Conservation (phyloP, 164 flowering plant genomes). For the Vitis amurensis region DNA sequence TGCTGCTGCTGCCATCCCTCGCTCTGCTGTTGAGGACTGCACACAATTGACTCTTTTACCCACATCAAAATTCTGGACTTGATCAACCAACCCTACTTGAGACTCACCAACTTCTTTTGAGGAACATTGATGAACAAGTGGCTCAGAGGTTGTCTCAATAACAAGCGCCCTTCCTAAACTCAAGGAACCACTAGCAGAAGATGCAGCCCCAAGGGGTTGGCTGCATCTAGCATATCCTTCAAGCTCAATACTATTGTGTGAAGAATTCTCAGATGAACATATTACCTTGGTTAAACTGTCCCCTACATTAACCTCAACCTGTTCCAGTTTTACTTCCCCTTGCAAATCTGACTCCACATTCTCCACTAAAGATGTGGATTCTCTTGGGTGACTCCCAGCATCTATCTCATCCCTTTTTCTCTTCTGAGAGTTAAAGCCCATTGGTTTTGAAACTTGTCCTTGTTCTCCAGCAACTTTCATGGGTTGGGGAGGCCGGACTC, state of each 20-base stretch:
- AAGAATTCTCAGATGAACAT: constrained; percentile 11
- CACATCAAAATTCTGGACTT: constrained; percentile 20
- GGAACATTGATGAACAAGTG: constrained; percentile 29
- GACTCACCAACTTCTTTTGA: constrained; percentile 59
- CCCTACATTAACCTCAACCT: constrained; percentile 16
- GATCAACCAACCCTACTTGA: constrained; percentile 36
- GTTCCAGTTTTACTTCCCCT: constrained; percentile 10
- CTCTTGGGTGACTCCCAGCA: constrained; percentile 12
- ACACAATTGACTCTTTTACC: constrained; percentile 8
- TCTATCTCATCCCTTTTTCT: constrained; percentile 35
- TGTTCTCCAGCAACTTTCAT: constrained; percentile 36
- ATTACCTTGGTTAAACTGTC: constrained; percentile 11
- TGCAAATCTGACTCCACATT: constrained; percentile 7
- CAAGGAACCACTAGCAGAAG: constrained; percentile 19
- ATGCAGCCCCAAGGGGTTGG: constrained; percentile 6
- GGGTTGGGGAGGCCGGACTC: constrained; percentile 65
- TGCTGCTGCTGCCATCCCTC: constrained; percentile 8
- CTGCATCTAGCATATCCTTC: constrained; percentile 14
- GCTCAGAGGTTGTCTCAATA: constrained; percentile 44
- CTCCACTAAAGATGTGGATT: constrained; percentile 10
- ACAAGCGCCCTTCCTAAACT: constrained; percentile 43
- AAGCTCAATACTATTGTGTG: constrained; percentile 11
- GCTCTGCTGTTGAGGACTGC: constrained; percentile 19
- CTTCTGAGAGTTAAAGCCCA: constrained; percentile 30
- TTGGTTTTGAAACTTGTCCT: constrained; percentile 27